phyloP scores from a whole-genome alignment of 1,139 yeast species.

The Suhomyces anneliseae region DNA sequence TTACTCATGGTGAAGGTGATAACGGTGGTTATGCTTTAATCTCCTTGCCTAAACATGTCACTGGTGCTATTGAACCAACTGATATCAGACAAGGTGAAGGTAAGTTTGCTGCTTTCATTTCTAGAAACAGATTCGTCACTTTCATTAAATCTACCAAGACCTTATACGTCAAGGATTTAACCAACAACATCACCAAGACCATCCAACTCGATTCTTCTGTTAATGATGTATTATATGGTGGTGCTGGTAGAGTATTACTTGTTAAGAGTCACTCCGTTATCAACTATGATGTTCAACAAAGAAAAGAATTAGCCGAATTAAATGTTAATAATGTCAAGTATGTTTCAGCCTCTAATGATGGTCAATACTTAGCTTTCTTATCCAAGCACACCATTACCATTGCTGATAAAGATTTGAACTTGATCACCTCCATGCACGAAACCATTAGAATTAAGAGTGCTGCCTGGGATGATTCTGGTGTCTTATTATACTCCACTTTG shows the following conservation, averaged over 20 bases:
- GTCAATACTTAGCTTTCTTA: constrained; percentile 82
- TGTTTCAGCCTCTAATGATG: constrained; percentile 86
- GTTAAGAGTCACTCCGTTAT: constrained; percentile 72
- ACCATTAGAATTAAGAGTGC: constrained; percentile 97
- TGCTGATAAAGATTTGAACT: constrained; percentile 75
- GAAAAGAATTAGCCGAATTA: constrained; percentile 70
- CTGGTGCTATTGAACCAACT: constrained; percentile 90
- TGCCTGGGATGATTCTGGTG: constrained; percentile 95
- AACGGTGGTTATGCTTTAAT: constrained; percentile 70
- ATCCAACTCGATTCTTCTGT: constrained; percentile 73
- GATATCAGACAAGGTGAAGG: constrained; percentile 80
- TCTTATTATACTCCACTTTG: constrained; percentile 87
- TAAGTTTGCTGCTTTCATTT: constrained; percentile 82
- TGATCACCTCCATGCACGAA: constrained; percentile 87
- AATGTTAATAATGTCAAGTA: constrained; percentile 82
- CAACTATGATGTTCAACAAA: constrained; percentile 90
- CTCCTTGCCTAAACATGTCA: constrained; percentile 78
- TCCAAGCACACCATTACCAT: constrained; percentile 92
- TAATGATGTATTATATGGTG: constrained; percentile 72
- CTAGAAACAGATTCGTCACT: constrained; percentile 91
- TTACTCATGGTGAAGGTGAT: constrained; percentile 73
- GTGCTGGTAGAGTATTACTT: constrained; percentile 80
- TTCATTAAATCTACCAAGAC: constrained; percentile 63
- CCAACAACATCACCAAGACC: constrained; percentile 76
- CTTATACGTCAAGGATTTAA: constrained; percentile 81